phyloP scores from a whole-genome alignment of 2,329 filamentous ascomycete species.

The Clarireedia sp. region DNA sequence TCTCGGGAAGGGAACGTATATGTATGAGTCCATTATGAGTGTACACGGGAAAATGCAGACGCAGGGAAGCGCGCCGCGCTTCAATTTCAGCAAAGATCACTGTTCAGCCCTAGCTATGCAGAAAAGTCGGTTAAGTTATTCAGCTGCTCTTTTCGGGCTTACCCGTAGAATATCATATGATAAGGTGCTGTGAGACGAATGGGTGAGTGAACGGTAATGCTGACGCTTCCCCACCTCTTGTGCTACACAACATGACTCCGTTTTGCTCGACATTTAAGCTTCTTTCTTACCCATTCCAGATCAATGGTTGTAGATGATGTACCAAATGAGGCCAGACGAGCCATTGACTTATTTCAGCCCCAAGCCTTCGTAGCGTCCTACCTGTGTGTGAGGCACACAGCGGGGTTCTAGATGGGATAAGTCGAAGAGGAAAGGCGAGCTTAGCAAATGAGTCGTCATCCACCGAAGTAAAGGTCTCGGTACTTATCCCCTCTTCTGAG shows the following conservation, averaged over 20 bases:
- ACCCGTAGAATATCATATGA: not conserved
- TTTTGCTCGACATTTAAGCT: conserved; percentile 3
- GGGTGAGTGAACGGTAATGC: not conserved
- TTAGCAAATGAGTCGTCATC: not conserved
- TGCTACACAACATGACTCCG: not conserved
- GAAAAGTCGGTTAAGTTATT: not conserved
- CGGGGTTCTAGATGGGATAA: not conserved
- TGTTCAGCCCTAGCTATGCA: conserved; percentile 8
- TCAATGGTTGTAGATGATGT: not conserved
- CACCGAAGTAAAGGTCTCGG: not conserved
- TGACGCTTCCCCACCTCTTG: not conserved
- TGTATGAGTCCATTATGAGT: not conserved
- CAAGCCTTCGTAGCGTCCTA: not conserved
- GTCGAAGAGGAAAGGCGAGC: not conserved
- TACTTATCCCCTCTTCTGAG: not conserved
- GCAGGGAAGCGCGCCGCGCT: conserved; percentile 8
- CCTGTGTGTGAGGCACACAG: not conserved
- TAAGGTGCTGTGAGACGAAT: not conserved
- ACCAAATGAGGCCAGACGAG: conserved; percentile 6
- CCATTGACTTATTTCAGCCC: conserved; percentile 4
- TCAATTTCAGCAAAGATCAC: not conserved
- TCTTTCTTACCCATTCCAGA: conserved; percentile 1
- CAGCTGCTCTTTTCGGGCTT: conserved; percentile 3
- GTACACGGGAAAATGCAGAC: not conserved
- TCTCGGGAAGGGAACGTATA: too few species aligned